Base-by-base conservation (phyloP, 192 early-diverging fungal species). In the Backusella liffmaniae region DNA sequence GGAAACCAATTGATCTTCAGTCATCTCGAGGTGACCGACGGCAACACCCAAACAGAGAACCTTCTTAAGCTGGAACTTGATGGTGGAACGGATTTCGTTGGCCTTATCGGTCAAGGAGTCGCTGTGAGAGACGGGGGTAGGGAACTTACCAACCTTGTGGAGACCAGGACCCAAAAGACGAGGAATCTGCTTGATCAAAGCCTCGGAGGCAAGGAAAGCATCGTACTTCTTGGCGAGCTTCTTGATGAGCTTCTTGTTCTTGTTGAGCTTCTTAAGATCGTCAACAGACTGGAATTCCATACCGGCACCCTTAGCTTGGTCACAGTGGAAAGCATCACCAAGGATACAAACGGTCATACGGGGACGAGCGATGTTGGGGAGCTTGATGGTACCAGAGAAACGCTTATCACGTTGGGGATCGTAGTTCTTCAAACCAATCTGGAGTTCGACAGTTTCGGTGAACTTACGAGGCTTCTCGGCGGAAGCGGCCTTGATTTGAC, bases 21-120 rank as follows among this genome's bases (percentile, higher is more conserved):
- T 92, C 96, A 97, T 97, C 66, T 89, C 82, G 79, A 97, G 91
- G 90, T 98, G 93, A 76, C 96, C 97, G 71, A 98, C 93, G 78
- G 97, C 97, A 62, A 97, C 95, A 88, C 93, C 96, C 69, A 98
- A 89, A 90, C 97, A 98, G 77, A 98, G 92, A 53, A 97, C 97
- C 93, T 98, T 98, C 92, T 98, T 98, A 74, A 98, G 87, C 88
- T 98, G 97, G 94, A 98, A 98, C 93, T 97, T 98, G 91, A 98
- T 96, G 85, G 96, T 98, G 79, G 94, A 91, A 83, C 95, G 94
- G 87, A 97, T 89, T 86, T 98, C 97, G 81, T 91, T 89, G 80
- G 93, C 93, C 89, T 96, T 96, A 73, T 90, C 94, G 35, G 86
- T 86, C 66, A 98, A 86, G 84, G 91, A 88, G 79, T 97, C 97